These are phyloP conservation scores for Amniculicola lignicola DNA, from an alignment of 495 filamentous ascomycete species.

Conservation along the genomic window DNA sequence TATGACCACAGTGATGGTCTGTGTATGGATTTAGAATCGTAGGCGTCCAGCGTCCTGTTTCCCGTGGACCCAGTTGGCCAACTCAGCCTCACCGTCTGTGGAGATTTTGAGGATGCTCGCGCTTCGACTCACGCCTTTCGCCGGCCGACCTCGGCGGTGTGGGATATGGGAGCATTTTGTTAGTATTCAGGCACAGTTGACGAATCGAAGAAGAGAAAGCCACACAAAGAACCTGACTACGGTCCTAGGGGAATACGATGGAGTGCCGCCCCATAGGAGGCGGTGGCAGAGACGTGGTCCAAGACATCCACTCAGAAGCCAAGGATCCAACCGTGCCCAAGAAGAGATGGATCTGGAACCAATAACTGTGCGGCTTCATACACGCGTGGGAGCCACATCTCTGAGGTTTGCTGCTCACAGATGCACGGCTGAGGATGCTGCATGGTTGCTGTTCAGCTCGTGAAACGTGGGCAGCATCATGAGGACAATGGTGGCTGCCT, in stretches of 20 bases:
- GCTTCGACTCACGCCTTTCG: neutral
- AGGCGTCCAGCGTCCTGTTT: slow-evolving; percentile 10
- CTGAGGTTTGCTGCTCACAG: slow-evolving; percentile 11
- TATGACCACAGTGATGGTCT: neutral
- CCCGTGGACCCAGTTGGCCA: slow-evolving; percentile 1
- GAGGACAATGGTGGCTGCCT: neutral
- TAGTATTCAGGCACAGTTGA: neutral
- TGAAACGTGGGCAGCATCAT: neutral
- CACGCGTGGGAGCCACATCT: slow-evolving; percentile 15
- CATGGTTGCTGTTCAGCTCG: slow-evolving; percentile 14
- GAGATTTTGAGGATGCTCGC: slow-evolving; percentile 1
- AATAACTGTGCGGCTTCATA: neutral
- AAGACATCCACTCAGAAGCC: neutral
- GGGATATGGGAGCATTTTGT: neutral
- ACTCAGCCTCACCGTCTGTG: slow-evolving; percentile 18
- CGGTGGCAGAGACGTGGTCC: slow-evolving; percentile 14
- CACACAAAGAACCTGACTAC: neutral
- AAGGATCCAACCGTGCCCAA: neutral
- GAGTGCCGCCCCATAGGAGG: neutral
- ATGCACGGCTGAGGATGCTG: slow-evolving; percentile 5
- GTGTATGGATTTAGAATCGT: neutral
- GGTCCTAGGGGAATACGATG: neutral
- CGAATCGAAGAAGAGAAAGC: slow-evolving; percentile 5
- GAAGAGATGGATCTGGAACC: neutral
- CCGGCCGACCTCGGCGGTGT: neutral